A percentile compares a stretch with the other conserved stretches of the same genome.
Conservation (phyloP, 495 filamentous ascomycete genomes). For the Hypoxylon fragiforme region DNA sequence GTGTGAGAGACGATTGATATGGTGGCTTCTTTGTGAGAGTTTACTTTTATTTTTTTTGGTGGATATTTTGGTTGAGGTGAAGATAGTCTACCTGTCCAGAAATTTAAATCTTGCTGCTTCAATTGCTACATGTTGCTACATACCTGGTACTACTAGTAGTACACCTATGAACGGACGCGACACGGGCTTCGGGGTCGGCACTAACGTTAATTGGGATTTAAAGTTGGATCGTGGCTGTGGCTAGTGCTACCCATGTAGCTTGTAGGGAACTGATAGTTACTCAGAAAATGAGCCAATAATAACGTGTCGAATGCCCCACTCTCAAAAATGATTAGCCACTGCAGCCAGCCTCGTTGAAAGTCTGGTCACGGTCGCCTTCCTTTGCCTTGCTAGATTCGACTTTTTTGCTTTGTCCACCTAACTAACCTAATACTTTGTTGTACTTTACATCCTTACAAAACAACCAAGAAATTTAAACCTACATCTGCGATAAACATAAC, state of each 20-base stretch:
- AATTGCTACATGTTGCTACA: too few species aligned
- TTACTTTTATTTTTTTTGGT: too few species aligned
- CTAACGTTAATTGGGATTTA: too few species aligned
- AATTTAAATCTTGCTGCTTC: too few species aligned
- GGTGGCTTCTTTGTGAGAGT: not conserved
- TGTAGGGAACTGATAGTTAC: not conserved
- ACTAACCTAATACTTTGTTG: too few species aligned
- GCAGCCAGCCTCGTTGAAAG: slow-evolving; percentile 30
- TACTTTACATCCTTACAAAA: not conserved
- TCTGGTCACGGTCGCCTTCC: slow-evolving; percentile 11
- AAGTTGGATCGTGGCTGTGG: slow-evolving; percentile 1
- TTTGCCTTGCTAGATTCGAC: slow-evolving; percentile 16
- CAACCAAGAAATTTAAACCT: too few species aligned
- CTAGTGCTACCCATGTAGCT: not conserved
- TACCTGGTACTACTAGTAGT: too few species aligned
- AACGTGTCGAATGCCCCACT: slow-evolving; percentile 2
- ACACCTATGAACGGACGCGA: too few species aligned
- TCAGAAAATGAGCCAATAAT: slow-evolving; percentile 5
- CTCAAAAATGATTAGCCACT: not conserved
- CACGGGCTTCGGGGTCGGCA: too few species aligned
- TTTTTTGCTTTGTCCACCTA: slow-evolving; percentile 23
- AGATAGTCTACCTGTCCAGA: slow-evolving; percentile 27
- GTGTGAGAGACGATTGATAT: too few species aligned
- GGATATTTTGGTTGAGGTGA: too few species aligned
- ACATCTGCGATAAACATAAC: too few species aligned